Conservation (phyloP, 495 filamentous ascomycete species). For the Penicillium bovifimosum region DNA sequence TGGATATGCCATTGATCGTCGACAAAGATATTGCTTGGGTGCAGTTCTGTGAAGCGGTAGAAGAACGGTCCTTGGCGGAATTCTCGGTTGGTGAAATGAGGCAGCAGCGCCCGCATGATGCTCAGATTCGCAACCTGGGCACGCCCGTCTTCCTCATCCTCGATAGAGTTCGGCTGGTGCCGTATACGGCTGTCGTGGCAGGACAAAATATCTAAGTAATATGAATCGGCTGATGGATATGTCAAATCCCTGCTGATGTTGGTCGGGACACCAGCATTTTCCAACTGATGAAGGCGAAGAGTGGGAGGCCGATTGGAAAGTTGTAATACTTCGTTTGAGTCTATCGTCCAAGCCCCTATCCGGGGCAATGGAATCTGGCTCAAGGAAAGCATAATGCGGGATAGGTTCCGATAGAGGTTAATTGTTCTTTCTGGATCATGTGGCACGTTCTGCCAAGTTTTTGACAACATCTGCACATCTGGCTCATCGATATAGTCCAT, state of each 20-base stretch:
- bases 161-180: not conserved
- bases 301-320: slow-evolving; percentile 23
- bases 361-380: slow-evolving; percentile 13
- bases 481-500: no score
- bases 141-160: not conserved
- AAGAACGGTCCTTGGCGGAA: slow-evolving; percentile 8
- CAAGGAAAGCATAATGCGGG: slow-evolving; percentile 21
- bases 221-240: not conserved
- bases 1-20: slow-evolving; percentile 21
- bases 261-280: not conserved
- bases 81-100: not conserved
- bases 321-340: slow-evolving; percentile 16
- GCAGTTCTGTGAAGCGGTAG: not conserved
- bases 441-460: no score
- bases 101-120: not conserved
- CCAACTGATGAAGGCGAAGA: slow-evolving; percentile 13
- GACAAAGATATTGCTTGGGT: slow-evolving; percentile 15
- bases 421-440: no score
- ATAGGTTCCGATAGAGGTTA: not conserved
- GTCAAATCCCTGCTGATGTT: not conserved
- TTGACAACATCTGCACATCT: no score
- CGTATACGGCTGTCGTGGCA: not conserved
- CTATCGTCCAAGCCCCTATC: slow-evolving; percentile 16
- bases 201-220: not conserved
- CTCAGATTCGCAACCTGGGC: not conserved